A percentile compares a stretch with the other conserved stretches of the same genome.
Conservation (phyloP, 1,139 yeast species). For the Pichia sp. region DNA sequence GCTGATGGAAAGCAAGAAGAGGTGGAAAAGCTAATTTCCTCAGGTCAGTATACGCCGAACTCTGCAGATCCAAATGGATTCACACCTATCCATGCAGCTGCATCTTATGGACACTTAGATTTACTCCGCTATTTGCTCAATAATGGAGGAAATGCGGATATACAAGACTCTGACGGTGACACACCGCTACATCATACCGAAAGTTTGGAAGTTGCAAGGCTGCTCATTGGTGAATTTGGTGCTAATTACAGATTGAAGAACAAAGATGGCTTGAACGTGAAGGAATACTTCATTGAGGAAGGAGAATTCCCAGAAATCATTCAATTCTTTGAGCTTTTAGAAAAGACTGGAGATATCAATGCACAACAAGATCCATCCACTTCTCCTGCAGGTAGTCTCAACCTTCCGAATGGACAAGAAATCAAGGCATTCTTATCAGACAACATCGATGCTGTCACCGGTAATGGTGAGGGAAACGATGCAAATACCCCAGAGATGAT, state of each 20-base stretch:
- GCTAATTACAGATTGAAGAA: conserved; percentile 64
- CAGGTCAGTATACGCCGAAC: conserved; percentile 54
- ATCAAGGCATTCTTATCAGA: conserved; percentile 44
- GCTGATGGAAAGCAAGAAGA: conserved; percentile 66
- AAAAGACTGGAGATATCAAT: conserved; percentile 9
- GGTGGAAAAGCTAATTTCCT: conserved; percentile 49
- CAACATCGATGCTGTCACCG: neutral
- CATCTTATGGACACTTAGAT: conserved; percentile 78
- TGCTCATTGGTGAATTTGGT: conserved; percentile 54
- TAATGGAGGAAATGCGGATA: conserved; percentile 70
- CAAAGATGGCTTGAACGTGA: conserved; percentile 60
- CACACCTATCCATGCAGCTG: conserved; percentile 95
- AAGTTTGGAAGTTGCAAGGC: conserved; percentile 54
- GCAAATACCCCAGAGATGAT: conserved; percentile 17
- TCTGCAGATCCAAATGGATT: conserved; percentile 88
- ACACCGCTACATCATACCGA: conserved; percentile 93
- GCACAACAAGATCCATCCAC: neutral
- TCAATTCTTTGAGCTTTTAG: conserved; percentile 38
- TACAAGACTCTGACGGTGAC: conserved; percentile 86
- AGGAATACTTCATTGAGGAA: conserved; percentile 70
- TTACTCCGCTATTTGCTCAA: conserved; percentile 51
- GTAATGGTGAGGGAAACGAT: conserved; percentile 15
- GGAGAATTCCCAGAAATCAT: conserved; percentile 78
- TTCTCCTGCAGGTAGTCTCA: conserved; percentile 15
- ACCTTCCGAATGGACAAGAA: conserved; percentile 39